A percentile compares a stretch with the other conserved stretches of the same genome.
Conservation (phyloP, 2,329 filamentous ascomycete species). For the Aspergillus sp. region DNA sequence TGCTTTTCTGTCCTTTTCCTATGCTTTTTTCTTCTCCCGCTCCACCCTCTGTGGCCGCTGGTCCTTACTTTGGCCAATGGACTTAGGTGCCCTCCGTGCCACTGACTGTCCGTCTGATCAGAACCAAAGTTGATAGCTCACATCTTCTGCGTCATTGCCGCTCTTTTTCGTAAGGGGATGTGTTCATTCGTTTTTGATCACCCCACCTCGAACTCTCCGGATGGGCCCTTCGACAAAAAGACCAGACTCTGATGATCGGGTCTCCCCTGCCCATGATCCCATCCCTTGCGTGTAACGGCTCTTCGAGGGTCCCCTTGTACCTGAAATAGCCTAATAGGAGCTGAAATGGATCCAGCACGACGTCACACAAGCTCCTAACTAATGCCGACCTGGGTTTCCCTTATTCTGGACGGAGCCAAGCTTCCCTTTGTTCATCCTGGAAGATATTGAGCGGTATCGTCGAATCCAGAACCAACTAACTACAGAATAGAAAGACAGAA, state of each 20-base stretch:
- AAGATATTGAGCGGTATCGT: too few species aligned
- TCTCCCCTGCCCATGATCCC: neutral
- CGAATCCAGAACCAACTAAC: too few species aligned
- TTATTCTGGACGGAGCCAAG: neutral
- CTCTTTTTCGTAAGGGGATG: neutral
- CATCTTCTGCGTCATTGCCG: neutral
- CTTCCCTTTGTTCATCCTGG: neutral
- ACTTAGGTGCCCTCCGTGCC: neutral
- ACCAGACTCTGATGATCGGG: neutral
- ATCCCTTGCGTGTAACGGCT: slow-evolving; percentile 7
- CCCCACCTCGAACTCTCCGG: neutral
- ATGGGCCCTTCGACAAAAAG: neutral
- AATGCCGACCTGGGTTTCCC: neutral
- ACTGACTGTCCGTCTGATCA: neutral
- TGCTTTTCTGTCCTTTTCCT: neutral
- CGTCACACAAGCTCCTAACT: slow-evolving; percentile 3
- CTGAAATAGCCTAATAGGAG: neutral
- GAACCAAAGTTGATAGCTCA: neutral
- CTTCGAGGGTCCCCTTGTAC: neutral
- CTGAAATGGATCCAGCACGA: neutral
- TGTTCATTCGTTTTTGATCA: neutral
- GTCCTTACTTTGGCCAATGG: neutral
- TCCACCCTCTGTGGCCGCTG: neutral
- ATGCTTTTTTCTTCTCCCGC: neutral
- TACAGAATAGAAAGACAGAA: too few species aligned